A percentile compares a stretch with the other conserved stretches of the same genome.
Evolutionary conservation across 192 early-diverging fungal species (phyloP).

Genomic region (Radiomyces spectabilis): DNA sequence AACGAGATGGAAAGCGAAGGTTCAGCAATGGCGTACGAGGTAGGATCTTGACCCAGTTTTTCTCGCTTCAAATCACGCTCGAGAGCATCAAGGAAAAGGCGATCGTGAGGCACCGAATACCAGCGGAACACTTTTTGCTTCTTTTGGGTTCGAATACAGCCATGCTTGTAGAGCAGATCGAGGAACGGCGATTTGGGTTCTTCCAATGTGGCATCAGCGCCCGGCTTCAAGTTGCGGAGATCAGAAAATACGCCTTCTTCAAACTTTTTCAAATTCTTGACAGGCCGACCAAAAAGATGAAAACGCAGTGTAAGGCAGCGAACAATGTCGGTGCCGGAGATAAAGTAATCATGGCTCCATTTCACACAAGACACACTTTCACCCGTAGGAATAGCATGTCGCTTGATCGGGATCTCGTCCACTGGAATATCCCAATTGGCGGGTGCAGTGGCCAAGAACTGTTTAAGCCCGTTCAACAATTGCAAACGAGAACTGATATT

Average conservation of each 20-base stretch:
- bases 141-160: conserved; percentile 96
- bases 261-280: conserved; percentile 90
- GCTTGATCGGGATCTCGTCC: conserved; percentile 34
- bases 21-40: conserved; percentile 62
- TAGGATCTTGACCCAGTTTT: conserved; percentile 73
- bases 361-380: conserved; percentile 88
- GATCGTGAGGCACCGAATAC: conserved; percentile 92
- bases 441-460: conserved; percentile 59
- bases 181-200: conserved; percentile 89
- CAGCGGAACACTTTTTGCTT: conserved; percentile 99
- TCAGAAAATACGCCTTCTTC: conserved; percentile 98
- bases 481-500: conserved; percentile 16
- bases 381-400: conserved; percentile 66
- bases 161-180: conserved; percentile 88
- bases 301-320: conserved; percentile 88
- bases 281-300: conserved; percentile 79
- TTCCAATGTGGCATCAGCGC: conserved; percentile 84
- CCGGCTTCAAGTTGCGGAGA: conserved; percentile 90
- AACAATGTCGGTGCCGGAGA: conserved; percentile 96
- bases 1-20: conserved; percentile 55
- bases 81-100: conserved; percentile 91
- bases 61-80: conserved; percentile 95
- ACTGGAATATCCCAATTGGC: conserved; percentile 50
- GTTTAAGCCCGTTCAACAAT: conserved; percentile 39
- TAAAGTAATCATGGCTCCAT: conserved; percentile 86